Percentiles rank a stretch among this genome's conserved stretches.
These are phyloP conservation scores for Diddensiella caesifluorescens DNA, from an alignment of 805 yeast species.

Conservation along the genomic window DNA sequence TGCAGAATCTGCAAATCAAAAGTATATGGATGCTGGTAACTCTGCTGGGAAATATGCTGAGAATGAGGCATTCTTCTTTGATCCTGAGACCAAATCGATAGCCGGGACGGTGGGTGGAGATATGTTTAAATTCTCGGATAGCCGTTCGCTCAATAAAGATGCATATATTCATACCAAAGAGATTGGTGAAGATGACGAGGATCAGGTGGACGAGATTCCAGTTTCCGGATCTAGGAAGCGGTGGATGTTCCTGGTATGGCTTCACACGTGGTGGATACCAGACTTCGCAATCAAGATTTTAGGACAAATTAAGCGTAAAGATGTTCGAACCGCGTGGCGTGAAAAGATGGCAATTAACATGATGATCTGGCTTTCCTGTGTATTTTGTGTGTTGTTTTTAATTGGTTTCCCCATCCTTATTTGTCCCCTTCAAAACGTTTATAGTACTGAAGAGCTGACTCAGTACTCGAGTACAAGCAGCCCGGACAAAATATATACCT, in stretches of 20 bases:
- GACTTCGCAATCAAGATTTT: constrained; percentile 30
- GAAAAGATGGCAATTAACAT: constrained; percentile 40
- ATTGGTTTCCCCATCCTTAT: constrained; percentile 38
- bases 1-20: constrained; percentile 31
- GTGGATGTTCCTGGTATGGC: constrained; percentile 37
- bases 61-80: constrained; percentile 31
- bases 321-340: constrained; percentile 39
- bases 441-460: constrained; percentile 30
- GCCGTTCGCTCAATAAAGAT: constrained; percentile 23
- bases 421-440: constrained; percentile 38
- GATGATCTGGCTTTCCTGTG: constrained; percentile 38
- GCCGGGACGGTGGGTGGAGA: constrained; percentile 32
- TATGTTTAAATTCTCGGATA: constrained; percentile 32
- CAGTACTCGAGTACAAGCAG: constrained; percentile 27
- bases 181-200: constrained; percentile 31
- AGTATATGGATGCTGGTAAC: constrained; percentile 25
- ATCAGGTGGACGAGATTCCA: constrained; percentile 27
- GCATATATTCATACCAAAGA: constrained; percentile 28
- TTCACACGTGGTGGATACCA: constrained; percentile 39
- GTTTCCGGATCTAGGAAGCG: constrained; percentile 30
- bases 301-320: constrained; percentile 32
- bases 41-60: constrained; percentile 21
- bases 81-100: constrained; percentile 31
- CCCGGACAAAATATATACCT: constrained; percentile 32
- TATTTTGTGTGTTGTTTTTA: constrained; percentile 28